phyloP scores from a whole-genome alignment of 441 rosid genomes.

The Aquilaria agallochum region DNA sequence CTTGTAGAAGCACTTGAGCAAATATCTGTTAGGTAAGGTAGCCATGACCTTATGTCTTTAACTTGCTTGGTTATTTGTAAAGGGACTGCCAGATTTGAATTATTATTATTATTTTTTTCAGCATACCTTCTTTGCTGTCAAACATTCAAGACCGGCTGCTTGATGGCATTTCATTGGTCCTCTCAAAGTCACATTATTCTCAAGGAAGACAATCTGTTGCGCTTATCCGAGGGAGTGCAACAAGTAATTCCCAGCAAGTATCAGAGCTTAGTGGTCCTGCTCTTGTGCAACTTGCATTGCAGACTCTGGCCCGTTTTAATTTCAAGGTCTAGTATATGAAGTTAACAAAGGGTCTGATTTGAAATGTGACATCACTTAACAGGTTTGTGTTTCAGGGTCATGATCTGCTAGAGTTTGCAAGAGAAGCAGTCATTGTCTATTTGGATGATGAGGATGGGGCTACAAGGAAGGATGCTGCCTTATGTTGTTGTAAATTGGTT shows the following conservation, averaged over 20 bases:
- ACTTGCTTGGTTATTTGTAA: conserved; percentile 11
- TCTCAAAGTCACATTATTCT: conserved; percentile 75
- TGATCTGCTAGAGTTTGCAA: conserved; percentile 96
- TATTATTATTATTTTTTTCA: conserved; percentile 34
- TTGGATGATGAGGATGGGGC: conserved; percentile 95
- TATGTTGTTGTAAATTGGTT: conserved; percentile 94
- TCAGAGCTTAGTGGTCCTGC: conserved; percentile 73
- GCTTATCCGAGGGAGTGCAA: conserved; percentile 51
- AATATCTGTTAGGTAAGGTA: conserved; percentile 70
- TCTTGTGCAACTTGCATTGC: conserved; percentile 94
- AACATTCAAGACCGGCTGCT: conserved; percentile 93
- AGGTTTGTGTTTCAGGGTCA: conserved; percentile 72
- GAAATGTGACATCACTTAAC: conserved; percentile 22
- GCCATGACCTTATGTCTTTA: conserved; percentile 10
- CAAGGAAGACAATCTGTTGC: conserved; percentile 69
- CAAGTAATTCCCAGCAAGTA: conserved; percentile 55
- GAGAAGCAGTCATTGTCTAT: conserved; percentile 88
- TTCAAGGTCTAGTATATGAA: conserved; percentile 60
- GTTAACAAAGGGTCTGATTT: conserved; percentile 9
- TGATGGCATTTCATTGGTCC: conserved; percentile 79
- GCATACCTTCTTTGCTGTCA: conserved; percentile 90
- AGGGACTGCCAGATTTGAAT: conserved; percentile 14
- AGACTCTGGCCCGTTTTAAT: conserved; percentile 94
- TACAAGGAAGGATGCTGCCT: conserved; percentile 95
- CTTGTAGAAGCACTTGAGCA: conserved; percentile 92